Conservation (phyloP, 352 stramenopile species). For the Pythium apleroticum region DNA sequence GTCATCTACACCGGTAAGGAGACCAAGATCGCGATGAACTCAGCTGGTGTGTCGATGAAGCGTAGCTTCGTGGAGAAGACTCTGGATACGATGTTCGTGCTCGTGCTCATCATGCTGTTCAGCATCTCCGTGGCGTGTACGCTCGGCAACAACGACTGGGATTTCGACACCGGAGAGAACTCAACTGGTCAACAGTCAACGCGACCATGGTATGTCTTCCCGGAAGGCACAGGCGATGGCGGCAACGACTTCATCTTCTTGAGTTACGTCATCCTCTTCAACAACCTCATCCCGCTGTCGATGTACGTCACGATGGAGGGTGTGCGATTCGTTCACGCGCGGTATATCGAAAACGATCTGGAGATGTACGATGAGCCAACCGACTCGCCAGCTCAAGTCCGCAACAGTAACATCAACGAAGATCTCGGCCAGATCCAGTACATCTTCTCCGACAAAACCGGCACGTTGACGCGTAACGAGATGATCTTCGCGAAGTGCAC, state of each 20-base stretch:
- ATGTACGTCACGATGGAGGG: conserved; percentile 92
- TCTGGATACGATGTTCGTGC: conserved; percentile 86
- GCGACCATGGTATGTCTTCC: conserved; percentile 71
- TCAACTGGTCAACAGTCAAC: conserved; percentile 24
- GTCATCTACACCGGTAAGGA: conserved; percentile 85
- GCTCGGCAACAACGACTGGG: conserved; percentile 84
- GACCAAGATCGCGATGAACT: conserved; percentile 88
- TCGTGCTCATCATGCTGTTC: conserved; percentile 85
- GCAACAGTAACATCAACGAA: conserved; percentile 89
- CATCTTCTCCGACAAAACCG: conserved; percentile 90
- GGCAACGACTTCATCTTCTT: conserved; percentile 88
- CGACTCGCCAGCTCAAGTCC: conserved; percentile 77
- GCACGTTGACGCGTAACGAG: conserved; percentile 85
- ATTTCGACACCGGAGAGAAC: conserved; percentile 41
- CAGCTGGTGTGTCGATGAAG: conserved; percentile 74
- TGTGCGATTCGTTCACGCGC: conserved; percentile 83
- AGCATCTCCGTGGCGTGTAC: conserved; percentile 83
- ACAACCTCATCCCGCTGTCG: conserved; percentile 86
- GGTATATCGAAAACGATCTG: conserved; percentile 85
- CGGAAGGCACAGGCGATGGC: conserved; percentile 13
- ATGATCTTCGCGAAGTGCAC: conserved; percentile 93
- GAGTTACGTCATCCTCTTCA: conserved; percentile 90
- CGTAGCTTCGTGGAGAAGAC: conserved; percentile 88
- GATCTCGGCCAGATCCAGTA: conserved; percentile 90
- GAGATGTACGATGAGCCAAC: conserved; percentile 78